These are phyloP conservation scores for Elsinoe necatrix DNA, from an alignment of 2,329 filamentous ascomycete species.

Conservation along the genomic window DNA sequence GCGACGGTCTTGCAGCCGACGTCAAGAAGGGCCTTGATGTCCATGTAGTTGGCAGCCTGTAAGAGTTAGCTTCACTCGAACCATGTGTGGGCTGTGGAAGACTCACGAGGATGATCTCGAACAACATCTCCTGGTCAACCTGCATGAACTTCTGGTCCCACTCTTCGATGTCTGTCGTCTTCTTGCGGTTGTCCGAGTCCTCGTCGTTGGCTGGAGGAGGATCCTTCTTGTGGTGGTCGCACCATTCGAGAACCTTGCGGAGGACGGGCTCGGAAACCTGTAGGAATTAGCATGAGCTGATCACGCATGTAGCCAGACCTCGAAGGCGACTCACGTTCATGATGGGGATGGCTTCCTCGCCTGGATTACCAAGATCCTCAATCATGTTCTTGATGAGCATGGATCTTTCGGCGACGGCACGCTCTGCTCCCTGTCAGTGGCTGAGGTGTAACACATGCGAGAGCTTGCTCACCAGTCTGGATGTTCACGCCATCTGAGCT, in stretches of 20 bases:
- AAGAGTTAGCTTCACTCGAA: background rate
- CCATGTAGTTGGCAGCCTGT: constrained; percentile 93
- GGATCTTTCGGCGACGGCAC: constrained; percentile 78
- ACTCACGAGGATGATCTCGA: constrained; percentile 91
- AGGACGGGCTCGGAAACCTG: constrained; percentile 85
- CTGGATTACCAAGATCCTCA: constrained; percentile 69
- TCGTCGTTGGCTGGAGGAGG: constrained; percentile 75
- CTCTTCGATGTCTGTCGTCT: constrained; percentile 97
- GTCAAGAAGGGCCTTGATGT: constrained; percentile 96
- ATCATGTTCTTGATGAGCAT: constrained; percentile 98
- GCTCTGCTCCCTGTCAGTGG: constrained; percentile 44
- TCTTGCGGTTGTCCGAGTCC: constrained; percentile 89
- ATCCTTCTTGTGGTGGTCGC: constrained; percentile 86
- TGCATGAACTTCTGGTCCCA: constrained; percentile 99
- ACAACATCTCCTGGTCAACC: constrained; percentile 99
- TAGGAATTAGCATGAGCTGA: constrained; percentile 5
- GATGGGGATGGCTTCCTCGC: constrained; percentile 69
- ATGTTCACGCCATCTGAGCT: constrained; percentile 41
- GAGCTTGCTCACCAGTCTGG: constrained; percentile 33
- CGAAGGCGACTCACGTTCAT: constrained; percentile 52
- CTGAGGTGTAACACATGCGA: background rate
- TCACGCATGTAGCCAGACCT: background rate
- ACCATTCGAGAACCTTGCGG: constrained; percentile 97
- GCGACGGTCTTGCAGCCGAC: constrained; percentile 99
- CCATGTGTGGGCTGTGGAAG: background rate